phyloP scores from a whole-genome alignment of 352 stramenopile genomes.

The Phytophthora sansomeana region DNA sequence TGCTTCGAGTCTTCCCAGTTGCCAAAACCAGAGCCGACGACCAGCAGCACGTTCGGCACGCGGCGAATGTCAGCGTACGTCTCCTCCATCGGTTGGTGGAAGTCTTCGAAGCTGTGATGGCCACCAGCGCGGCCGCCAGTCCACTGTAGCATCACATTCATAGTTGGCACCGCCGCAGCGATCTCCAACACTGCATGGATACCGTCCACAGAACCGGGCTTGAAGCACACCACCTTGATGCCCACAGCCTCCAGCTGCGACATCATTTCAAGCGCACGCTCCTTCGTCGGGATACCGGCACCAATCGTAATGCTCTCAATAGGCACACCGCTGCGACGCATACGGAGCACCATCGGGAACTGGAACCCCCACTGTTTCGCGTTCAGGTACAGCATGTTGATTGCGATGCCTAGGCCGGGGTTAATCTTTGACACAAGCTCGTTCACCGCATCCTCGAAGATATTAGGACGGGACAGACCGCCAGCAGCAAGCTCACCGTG shows the following conservation, averaged over 20 bases:
- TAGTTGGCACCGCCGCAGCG: slow-evolving; percentile 56
- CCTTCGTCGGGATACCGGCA: slow-evolving; percentile 81
- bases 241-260: slow-evolving; percentile 61
- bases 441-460: slow-evolving; percentile 75
- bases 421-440: slow-evolving; percentile 79
- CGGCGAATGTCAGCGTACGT: slow-evolving; percentile 84
- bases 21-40: slow-evolving; percentile 89
- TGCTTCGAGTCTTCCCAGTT: slow-evolving; percentile 82
- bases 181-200: slow-evolving; percentile 87
- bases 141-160: slow-evolving; percentile 92
- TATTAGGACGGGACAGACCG: slow-evolving; percentile 68
- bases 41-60: slow-evolving; percentile 81
- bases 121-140: slow-evolving; percentile 85
- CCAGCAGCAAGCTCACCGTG: slow-evolving; percentile 81
- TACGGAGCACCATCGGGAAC: slow-evolving; percentile 87
- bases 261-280: slow-evolving; percentile 86
- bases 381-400: slow-evolving; percentile 93
- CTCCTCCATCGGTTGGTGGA: slow-evolving; percentile 77
- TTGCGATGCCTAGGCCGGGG: slow-evolving; percentile 74
- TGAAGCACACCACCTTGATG: slow-evolving; percentile 88
- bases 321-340: slow-evolving; percentile 78
- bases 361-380: slow-evolving; percentile 91
- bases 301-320: slow-evolving; percentile 92
- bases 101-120: slow-evolving; percentile 92
- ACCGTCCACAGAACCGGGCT: slow-evolving; percentile 81